Base-by-base conservation (phyloP, 305 asterid genomes). In the Stenogyne calaminthoides region DNA sequence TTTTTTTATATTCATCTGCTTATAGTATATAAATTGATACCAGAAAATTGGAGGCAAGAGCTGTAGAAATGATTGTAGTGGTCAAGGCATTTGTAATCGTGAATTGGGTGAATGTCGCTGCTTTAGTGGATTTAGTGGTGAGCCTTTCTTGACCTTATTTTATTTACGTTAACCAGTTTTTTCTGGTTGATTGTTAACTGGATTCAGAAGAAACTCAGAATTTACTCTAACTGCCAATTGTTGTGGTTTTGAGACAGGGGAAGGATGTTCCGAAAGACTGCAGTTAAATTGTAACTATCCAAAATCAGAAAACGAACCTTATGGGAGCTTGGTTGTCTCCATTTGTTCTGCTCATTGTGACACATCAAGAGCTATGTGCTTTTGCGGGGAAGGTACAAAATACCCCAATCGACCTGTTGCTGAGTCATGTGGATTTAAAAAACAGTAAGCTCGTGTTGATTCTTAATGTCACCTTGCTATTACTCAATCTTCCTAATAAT, bases 341-440 rank as follows among this genome's bases (percentile, higher is more conserved):
- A 90, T 90, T 69, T 95, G 99, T 76, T 47, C 97, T 25, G 91
- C 96, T 69, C 70, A 82, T 84, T 95, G 99, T 16, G 99, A 95
- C 78, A 92, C 88, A 57, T 81, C 94, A 10, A 83, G 95, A 80
- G 98, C 97, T 72, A 88, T 92, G 98, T 95, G 99, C 84, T 95
- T 92, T 77, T 95, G 98, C 74, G 98, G 99, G 67, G 92, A 90
- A 81, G 97, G 99, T 64, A 87, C 99, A 69, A 95, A 86, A 77
- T 92, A 92, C 79, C 98, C 99, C 20, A 87, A 88, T 82, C 97
- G 99, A 55, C 98, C 98, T 59, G 85, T 72, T 72, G 77, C 96
- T 3, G 99, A 95, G 84, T 56, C 91, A 42, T 95, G 99, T 72
- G 99, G 99, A 59, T 95, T 92, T 79, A 82, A 65, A 75, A 82